Conservation (phyloP, 2,329 filamentous ascomycete genomes). For the Xylaria sp. region DNA sequence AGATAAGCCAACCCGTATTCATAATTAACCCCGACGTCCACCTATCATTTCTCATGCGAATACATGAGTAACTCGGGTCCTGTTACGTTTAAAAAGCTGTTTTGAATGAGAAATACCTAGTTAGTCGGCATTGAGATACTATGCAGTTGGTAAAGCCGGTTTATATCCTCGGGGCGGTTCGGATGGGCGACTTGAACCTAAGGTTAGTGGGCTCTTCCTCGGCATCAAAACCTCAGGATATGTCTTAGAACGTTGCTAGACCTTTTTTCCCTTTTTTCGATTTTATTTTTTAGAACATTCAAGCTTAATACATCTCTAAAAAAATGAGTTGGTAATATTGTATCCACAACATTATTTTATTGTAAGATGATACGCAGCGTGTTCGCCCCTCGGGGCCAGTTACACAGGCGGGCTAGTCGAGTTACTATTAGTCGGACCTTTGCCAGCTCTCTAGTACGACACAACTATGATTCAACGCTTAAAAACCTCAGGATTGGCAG, state of each 20-base stretch:
- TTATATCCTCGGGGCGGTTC: slow-evolving; percentile 27
- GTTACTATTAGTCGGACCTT: slow-evolving; percentile 38
- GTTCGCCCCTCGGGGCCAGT: slow-evolving; percentile 15
- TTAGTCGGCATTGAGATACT: slow-evolving; percentile 1
- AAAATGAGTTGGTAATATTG: neutral
- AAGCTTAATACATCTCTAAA: neutral
- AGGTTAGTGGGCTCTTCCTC: neutral
- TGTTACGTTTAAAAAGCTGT: neutral
- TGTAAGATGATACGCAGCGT: slow-evolving; percentile 23
- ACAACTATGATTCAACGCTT: slow-evolving; percentile 50
- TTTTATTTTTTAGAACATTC: neutral
- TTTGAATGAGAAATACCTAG: neutral
- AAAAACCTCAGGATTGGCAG: slow-evolving; percentile 53
- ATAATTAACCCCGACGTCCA: neutral
- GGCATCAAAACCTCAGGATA: neutral
- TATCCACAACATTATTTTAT: neutral
- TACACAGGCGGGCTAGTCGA: slow-evolving; percentile 21
- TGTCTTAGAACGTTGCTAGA: neutral
- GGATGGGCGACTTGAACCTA: slow-evolving; percentile 1
- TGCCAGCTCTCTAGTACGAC: slow-evolving; percentile 34
- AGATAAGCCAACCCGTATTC: neutral
- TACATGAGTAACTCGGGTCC: neutral
- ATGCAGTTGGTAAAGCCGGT: slow-evolving; percentile 32
- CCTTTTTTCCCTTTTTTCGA: neutral
- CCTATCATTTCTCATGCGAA: neutral